These are phyloP conservation scores for Geopyxis carbonaria DNA, from an alignment of 495 filamentous ascomycete species.

Conservation along the genomic window DNA sequence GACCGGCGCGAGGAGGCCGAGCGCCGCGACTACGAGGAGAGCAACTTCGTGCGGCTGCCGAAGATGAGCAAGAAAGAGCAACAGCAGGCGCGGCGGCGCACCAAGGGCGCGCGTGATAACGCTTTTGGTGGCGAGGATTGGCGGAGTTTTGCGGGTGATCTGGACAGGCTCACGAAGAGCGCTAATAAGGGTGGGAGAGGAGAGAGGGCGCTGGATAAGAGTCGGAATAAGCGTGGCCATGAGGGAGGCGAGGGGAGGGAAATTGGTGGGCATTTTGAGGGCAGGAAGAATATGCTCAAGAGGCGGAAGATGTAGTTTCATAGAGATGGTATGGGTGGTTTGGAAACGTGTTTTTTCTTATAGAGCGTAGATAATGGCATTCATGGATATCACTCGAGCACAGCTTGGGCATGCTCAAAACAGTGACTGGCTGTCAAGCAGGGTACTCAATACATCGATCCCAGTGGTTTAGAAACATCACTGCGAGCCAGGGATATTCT, in stretches of 20 bases:
- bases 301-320: slow-evolving; percentile 18
- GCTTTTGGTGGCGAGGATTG: slow-evolving; percentile 75
- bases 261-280: slow-evolving; percentile 16
- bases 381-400: no score
- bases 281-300: slow-evolving; percentile 20
- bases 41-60: slow-evolving; percentile 68
- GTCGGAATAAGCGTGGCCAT: slow-evolving; percentile 44
- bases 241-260: slow-evolving; percentile 9
- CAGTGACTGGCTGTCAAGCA: no score
- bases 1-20: slow-evolving; percentile 57
- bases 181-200: slow-evolving; percentile 31
- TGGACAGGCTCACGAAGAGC: slow-evolving; percentile 53
- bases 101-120: slow-evolving; percentile 32
- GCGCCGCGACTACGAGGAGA: slow-evolving; percentile 63
- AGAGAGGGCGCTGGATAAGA: slow-evolving; percentile 54
- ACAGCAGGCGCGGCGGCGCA: slow-evolving; percentile 32
- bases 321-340: no score
- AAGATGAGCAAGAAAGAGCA: slow-evolving; percentile 64
- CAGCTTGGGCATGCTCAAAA: no score
- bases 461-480: no score
- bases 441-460: no score
- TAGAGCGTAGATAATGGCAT: no score
- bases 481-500: no score
- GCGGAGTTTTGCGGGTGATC: slow-evolving; percentile 56
- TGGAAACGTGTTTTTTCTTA: no score